Evolutionary conservation across 148 eudicot species (phyloP).

Genomic region (Spergularia marina): DNA sequence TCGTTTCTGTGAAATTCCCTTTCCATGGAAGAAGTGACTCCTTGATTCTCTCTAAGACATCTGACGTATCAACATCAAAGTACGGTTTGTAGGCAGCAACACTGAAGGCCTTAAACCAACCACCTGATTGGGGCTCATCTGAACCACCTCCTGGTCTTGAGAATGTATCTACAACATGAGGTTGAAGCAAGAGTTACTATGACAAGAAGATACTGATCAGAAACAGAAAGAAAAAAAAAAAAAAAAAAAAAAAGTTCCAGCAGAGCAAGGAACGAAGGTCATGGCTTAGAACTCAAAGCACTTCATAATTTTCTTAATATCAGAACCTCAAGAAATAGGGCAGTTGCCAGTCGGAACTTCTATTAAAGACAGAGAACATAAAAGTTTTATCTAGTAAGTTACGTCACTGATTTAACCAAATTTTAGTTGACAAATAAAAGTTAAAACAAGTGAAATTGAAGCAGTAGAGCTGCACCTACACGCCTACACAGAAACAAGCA

Average conservation of each 20-base stretch:
- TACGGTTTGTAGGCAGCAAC: constrained; percentile 80
- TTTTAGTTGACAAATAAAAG: neutral
- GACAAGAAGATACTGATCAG: neutral
- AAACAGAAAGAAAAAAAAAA: neutral
- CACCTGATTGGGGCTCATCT: constrained; percentile 65
- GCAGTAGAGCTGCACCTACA: too few species aligned
- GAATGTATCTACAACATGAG: constrained; percentile 67
- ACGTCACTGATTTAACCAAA: neutral
- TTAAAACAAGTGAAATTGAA: neutral
- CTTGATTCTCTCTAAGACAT: constrained; percentile 87
- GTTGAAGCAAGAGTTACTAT: constrained; percentile 13
- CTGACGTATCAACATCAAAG: constrained; percentile 96
- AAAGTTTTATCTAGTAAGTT: neutral
- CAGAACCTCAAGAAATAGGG: neutral
- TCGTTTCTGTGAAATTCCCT: constrained; percentile 80
- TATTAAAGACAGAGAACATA: neutral
- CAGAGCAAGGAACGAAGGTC: constrained; percentile 3
- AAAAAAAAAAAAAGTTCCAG: neutral
- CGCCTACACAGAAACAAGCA: neutral
- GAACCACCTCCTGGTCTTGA: constrained; percentile 62
- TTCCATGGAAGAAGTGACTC: constrained; percentile 91
- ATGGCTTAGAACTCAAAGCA: neutral
- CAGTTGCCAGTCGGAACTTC: neutral
- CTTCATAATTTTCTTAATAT: neutral
- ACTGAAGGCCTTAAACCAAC: constrained; percentile 76